Evolutionary conservation across 2,329 filamentous ascomycete species (phyloP), one percentile per base, ranked within the genome.

Genomic region (Parascedosporium putredinis): DNA sequence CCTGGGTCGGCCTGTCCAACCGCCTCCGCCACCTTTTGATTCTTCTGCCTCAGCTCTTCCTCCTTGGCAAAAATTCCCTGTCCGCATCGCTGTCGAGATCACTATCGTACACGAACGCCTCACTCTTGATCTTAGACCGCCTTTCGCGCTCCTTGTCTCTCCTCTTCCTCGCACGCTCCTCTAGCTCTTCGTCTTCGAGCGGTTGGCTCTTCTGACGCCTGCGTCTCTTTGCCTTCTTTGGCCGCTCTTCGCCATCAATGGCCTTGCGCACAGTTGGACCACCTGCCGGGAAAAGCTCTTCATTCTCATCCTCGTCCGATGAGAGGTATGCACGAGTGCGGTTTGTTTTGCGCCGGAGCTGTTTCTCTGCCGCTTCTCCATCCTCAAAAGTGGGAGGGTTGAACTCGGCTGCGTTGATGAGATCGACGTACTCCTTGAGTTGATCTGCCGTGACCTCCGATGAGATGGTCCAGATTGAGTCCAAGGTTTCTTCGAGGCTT

Each of bases 401-500:
- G 57, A 89, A 85, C 54, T 95, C 85, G 50, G 85, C 82, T 59
- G 85, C 83, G 58, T 83, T 82, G 58, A 97, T 87, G 31, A 81
- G 68, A 48, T 84, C 78, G n/a, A 87, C 69, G 0, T 75, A 76
- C 56, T 88, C 81, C 47, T 79, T 75, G 5, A 97, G 72, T 25
- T 81, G 68, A 24, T 78, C 74, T 1, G 86, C 77, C 0, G 79
- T 75, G 10, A 91, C 58, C 1, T 72, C 67, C 1, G 79, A 74
- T 0, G 89, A 86, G 36, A 97, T 74, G 40, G 86, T 69, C 93
- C 93, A 97, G 1, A 74, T 71, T 2, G 86, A 83, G 51, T 91
- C 85, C 1, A 78, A 74, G 3, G 86, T 83, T 59, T 95, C 87
- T 38, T 88, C 83, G 3, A 73, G 58, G 0, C 64, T 64, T 1